Percentiles rank a stretch among this genome's conserved stretches.
Conservation (phyloP, 2,329 filamentous ascomycete genomes). For the Hymenoscyphus albidus region DNA sequence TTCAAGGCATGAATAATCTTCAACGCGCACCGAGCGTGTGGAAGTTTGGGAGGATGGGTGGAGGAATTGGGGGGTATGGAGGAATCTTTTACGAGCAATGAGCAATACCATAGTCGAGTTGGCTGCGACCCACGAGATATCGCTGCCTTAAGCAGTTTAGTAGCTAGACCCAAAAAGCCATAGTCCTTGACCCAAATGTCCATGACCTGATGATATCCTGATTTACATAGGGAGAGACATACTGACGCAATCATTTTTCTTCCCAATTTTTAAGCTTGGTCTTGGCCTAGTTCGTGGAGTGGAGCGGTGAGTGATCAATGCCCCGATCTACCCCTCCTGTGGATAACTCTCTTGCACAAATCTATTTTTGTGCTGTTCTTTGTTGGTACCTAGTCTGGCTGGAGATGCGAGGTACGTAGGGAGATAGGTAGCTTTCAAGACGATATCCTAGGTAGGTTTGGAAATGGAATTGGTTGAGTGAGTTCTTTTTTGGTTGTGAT, state of each 20-base stretch:
- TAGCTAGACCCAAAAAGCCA: slow-evolving; percentile 34
- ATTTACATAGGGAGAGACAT: neutral
- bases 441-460: no score
- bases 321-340: no score
- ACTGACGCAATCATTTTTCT: neutral
- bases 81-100: slow-evolving; percentile 28
- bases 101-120: slow-evolving; percentile 25
- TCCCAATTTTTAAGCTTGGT: neutral
- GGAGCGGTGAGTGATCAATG: no score
- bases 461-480: no score
- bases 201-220: neutral
- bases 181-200: slow-evolving; percentile 19
- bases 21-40: slow-evolving; percentile 25
- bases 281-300: neutral
- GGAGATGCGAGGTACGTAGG: no score
- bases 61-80: slow-evolving; percentile 5
- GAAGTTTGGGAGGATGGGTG: slow-evolving; percentile 25
- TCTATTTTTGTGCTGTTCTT: no score
- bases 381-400: no score
- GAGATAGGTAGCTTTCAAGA: no score
- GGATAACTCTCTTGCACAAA: no score
- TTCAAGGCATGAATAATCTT: slow-evolving; percentile 28
- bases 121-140: slow-evolving; percentile 25
- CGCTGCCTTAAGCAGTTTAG: slow-evolving; percentile 27
- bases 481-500: no score